Evolutionary conservation across 305 asterid species (phyloP), one percentile per base, ranked within the genome.

Genomic region (Coffea humblotiana): DNA sequence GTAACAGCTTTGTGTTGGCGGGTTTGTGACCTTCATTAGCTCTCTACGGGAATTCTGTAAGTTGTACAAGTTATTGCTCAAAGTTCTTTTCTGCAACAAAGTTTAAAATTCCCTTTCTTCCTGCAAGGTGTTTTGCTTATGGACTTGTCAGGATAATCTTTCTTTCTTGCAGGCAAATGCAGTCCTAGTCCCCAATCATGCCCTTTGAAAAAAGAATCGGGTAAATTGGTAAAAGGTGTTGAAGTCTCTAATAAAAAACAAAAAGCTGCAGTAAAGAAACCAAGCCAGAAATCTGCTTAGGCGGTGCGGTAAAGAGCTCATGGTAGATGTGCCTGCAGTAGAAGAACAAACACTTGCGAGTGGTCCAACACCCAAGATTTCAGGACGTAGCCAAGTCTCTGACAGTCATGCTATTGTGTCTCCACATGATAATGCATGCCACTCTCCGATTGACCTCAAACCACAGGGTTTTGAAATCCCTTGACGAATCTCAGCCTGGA

Each of bases 151-250:
- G 43, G 11, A 70, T 19, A 48, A 18, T 9, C 48, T 35, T 64
- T 48, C 4, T 71, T 60, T 29, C 40, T 74, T 47, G 74, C 80
- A 81, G 80, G n/a, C 45, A 52, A 81, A 56, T n/a, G 7, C 48
- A 63, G 40, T 37, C 54, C 75, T 66, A 12, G 2, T 75, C 71
- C 72, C 9, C 27, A n/a, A 27, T 23, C 29, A 8, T 29, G 9
- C 25, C 1, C 56, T n/a, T 25, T 64, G 58, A 47, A 43, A 63
- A 74, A 60, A 35, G 45, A 29, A 68, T 35, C 60, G 2, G 10
- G 51, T 40, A 60, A 32, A 71, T 9, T 14, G 15, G 23, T 25
- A 8, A 51, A 51, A 37, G 25, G 11, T 35, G 43, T 35, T 60
- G 77, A 64, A 40, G 52, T 45, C 72, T 58, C 47, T 47, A 60